Evolutionary conservation across 768 basidiomycete genomes (phyloP).

Genomic region (Termitomyces sp.): DNA sequence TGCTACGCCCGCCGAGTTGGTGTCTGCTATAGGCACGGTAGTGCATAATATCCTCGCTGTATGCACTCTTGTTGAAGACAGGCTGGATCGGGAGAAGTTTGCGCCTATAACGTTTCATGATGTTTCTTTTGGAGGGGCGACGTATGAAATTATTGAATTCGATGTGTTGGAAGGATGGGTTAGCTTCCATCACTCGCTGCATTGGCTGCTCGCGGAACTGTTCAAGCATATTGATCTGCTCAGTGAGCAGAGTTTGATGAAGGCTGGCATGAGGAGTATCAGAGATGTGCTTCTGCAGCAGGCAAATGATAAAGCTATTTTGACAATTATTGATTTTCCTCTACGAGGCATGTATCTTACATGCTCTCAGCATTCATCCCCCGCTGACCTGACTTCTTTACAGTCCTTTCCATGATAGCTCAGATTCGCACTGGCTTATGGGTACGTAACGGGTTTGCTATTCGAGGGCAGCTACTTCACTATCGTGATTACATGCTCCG

Average conservation of each 20-base stretch:
- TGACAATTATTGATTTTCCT: constrained; percentile 85
- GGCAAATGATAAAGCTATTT: constrained; percentile 64
- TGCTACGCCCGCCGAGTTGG: constrained; percentile 55
- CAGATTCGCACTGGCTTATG: constrained; percentile 94
- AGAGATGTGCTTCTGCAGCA: constrained; percentile 61
- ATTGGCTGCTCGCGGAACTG: constrained; percentile 88
- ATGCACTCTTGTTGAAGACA: constrained; percentile 64
- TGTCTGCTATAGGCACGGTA: constrained; percentile 66
- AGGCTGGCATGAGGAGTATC: constrained; percentile 52
- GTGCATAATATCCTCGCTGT: constrained; percentile 71
- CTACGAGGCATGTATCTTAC: constrained; percentile 60
- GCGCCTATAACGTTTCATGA: constrained; percentile 60
- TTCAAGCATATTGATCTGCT: constrained; percentile 80
- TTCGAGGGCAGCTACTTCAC: constrained; percentile 91
- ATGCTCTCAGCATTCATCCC: background rate
- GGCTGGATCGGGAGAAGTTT: constrained; percentile 67
- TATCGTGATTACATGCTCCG: constrained; percentile 96
- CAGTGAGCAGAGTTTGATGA: constrained; percentile 49
- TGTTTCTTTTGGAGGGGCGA: constrained; percentile 59
- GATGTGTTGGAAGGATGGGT: constrained; percentile 81
- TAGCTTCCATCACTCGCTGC: constrained; percentile 90
- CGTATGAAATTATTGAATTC: constrained; percentile 69
- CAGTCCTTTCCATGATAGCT: constrained; percentile 87
- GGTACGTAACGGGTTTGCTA: constrained; percentile 96
- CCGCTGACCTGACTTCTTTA: background rate